Evolutionary conservation across 257 asterid species (phyloP).

Genomic region (Rubia yunnanensis): DNA sequence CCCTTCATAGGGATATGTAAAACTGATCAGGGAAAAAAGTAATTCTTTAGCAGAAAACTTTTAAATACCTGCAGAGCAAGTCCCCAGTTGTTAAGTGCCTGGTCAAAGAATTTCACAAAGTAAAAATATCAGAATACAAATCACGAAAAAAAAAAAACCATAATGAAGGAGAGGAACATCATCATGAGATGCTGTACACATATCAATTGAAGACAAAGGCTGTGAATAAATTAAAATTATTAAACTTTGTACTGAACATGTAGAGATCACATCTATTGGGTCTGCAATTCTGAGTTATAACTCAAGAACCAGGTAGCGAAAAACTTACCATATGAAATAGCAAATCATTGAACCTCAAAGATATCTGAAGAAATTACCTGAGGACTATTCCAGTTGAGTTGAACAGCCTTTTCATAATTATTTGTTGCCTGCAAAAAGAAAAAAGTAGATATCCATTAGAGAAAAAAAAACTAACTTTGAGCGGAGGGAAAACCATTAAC

Average conservation of each 20-base stretch:
- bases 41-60: slow-evolving; percentile 9
- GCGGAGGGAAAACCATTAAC: background rate
- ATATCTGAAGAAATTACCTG: slow-evolving; percentile 49
- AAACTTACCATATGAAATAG: background rate
- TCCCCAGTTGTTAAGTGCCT: slow-evolving; percentile 99
- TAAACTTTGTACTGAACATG: background rate
- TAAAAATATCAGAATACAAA: slow-evolving; percentile 13
- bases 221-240: background rate
- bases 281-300: background rate
- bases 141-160: background rate
- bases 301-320: too few species aligned
- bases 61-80: slow-evolving; percentile 92
- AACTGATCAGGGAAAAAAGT: background rate
- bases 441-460: slow-evolving; percentile 1
- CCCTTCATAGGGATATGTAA: slow-evolving; percentile 15
- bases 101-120: slow-evolving; percentile 20
- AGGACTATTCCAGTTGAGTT: slow-evolving; percentile 99
- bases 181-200: too few species aligned
- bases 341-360: background rate
- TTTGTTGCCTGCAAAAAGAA: slow-evolving; percentile 68
- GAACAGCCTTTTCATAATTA: slow-evolving; percentile 91
- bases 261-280: background rate
- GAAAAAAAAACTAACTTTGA: background rate
- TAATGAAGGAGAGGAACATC: background rate
- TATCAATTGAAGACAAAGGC: background rate